Evolutionary conservation across 2,329 filamentous ascomycete genomes (phyloP), one percentile per base, ranked within the genome.

Genomic region (Didymella segeticola): DNA sequence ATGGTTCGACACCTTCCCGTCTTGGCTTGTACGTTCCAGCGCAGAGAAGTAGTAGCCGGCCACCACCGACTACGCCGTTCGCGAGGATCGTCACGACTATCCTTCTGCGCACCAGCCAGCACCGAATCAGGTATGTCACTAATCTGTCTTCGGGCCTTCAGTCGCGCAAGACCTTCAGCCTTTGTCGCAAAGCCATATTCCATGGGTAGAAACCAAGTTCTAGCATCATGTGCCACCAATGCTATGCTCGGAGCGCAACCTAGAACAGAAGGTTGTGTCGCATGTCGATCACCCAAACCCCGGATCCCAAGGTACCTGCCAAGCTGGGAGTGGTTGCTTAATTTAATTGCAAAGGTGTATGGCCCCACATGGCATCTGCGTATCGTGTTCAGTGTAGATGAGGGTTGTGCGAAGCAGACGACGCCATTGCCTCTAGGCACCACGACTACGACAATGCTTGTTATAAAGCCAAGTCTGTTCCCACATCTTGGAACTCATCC

Each of bases 381-480:
- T 36, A 38, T 52, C 41, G 42, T 33, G 41, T 46, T 46, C 51
- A 43, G 53, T 42, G 41, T 56, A 56, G 43, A 42, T 46, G 43
- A 42, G 48, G 52, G 47, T 47, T 51, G 58, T 55, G 42, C 46
- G 43, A 58, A 33, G 26, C 34, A 37, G 43, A 57, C 45, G 42
- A 54, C 47, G 55, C 50, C 42, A 27, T 26, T 46, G 47, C 46
- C 39, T 38, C 22, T 34, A 57, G 54, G n/a, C n/a, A n/a, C 45
- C 56, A 42, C 53, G 43, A 59, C 52, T 37, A 51, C 30, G 37
- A 48, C 49, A 43, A 62, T 43, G 55, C 51, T 61, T 62, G 52
- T 56, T 70, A 70, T 70, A 70, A 70, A 69, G 64, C 56, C 56
- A 63, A 60, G 60, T 47, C 41, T 27, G 17, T 47, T 50, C 52